phyloP scores from a whole-genome alignment of 495 filamentous ascomycete genomes.

The Aspergillus hancockii region DNA sequence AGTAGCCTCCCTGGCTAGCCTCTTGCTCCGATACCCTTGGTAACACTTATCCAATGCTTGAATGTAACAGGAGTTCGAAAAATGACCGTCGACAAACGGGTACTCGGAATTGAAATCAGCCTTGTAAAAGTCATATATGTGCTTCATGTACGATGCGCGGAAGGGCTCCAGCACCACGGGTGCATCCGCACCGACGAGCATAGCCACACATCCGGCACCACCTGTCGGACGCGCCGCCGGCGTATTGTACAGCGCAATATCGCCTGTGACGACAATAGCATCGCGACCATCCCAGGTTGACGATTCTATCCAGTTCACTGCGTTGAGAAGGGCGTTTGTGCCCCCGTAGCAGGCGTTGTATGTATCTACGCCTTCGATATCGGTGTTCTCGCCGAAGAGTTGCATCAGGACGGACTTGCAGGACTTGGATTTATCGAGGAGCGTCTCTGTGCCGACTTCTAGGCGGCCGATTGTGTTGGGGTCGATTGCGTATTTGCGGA shows the following conservation, averaged over 20 bases:
- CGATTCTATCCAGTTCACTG: constrained; percentile 96
- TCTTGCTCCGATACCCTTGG: constrained; percentile 86
- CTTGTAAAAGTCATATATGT: constrained; percentile 99
- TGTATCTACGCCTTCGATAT: constrained; percentile 94
- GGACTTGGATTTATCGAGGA: constrained; percentile 99
- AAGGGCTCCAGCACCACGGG: constrained; percentile 90
- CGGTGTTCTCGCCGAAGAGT: constrained; percentile 86
- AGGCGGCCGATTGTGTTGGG: constrained; percentile 85
- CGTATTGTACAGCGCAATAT: constrained; percentile 98
- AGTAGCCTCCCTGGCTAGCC: constrained; percentile 62
- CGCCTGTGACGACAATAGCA: constrained; percentile 89
- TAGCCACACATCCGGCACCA: constrained; percentile 90
- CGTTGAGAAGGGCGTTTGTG: constrained; percentile 96
- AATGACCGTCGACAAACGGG: constrained; percentile 94
- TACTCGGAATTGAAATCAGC: constrained; percentile 97
- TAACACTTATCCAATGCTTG: constrained; percentile 97
- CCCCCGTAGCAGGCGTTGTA: constrained; percentile 98
- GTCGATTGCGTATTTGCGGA: constrained; percentile 94
- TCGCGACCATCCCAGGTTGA: constrained; percentile 96
- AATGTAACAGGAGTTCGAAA: constrained; percentile 91
- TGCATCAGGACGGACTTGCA: constrained; percentile 99
- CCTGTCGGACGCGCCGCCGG: constrained; percentile 93
- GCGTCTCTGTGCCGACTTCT: constrained; percentile 97
- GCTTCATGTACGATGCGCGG: constrained; percentile 87
- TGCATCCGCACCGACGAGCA: constrained; percentile 91